Evolutionary conservation across 495 filamentous ascomycete species (phyloP), one percentile per base, ranked within the genome.

Genomic region (Penicillium coffeae): DNA sequence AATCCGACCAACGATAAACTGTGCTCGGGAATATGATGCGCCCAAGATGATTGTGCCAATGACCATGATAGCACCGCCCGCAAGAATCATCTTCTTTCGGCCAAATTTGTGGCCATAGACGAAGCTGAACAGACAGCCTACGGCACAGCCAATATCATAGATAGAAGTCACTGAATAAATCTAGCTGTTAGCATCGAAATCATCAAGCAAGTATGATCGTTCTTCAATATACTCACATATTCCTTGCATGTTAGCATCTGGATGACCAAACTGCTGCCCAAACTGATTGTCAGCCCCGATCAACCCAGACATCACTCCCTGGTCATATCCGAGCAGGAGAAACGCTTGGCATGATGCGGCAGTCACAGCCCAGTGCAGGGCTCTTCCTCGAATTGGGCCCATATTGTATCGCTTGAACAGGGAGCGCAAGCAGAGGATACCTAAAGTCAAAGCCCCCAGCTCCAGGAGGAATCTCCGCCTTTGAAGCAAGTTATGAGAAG

Each of bases 1-100:
- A 20, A 79, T 51, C 1, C 78, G 62, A 1, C 76, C 78, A 20
- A 73, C 70, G 40, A 79, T 67, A 45, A 81, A 65, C 53, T 80
- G 77, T 0, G 70, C 64, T 0, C 71, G 47, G 15, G 63, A 68
- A 50, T 73, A 79, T 0, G 80, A 69, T 1, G 71, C 63, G 10
- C 75, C 72, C 33, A 71, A 62, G 37, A 75, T 63, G 14, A 70
- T 55, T 0, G 68, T 62, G 9, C 71, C 72, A 20, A 73, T 53
- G 0, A 70, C 54, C 66, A 73, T 73, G 37, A 75, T 71, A 4
- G 64, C 55, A 4, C 62, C 62, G n/a, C 73, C 71, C 1, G 60
- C 49, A 0, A 64, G 56, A 27, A 77, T 64, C 62, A 73, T 75
- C 10, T 63, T 64, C 6, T 67, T 68, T 14, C 74, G 70, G 14